Conservation (phyloP, 805 yeast genomes). For the Teunomyces pallodes region DNA sequence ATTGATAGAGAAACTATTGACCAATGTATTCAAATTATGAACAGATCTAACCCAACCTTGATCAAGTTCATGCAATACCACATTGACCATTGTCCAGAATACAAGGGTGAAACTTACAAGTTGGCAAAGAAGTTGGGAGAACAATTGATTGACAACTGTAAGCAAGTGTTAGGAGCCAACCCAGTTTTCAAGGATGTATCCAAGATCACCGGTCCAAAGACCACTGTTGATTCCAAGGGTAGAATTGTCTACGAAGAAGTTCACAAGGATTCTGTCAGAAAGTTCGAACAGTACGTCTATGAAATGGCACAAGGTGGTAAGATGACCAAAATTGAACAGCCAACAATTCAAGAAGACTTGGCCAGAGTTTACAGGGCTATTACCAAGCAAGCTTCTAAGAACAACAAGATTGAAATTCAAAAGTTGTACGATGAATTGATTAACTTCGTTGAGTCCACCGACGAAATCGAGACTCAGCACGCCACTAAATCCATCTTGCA, state of each 20-base stretch:
- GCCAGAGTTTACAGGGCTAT: conserved; percentile 79
- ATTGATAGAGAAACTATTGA: conserved; percentile 95
- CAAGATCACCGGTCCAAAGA: conserved; percentile 93
- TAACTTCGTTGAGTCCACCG: conserved; percentile 63
- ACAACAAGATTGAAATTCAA: conserved; percentile 67
- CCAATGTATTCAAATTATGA: conserved; percentile 96
- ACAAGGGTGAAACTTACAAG: conserved; percentile 88
- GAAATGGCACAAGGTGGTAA: conserved; percentile 97
- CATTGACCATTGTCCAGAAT: conserved; percentile 76
- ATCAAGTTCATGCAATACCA: conserved; percentile 95
- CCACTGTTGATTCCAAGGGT: conserved; percentile 85
- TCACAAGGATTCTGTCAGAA: conserved; percentile 87
- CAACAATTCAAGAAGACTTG: conserved; percentile 82
- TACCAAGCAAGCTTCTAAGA: conserved; percentile 64
- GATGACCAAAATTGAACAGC: conserved; percentile 65
- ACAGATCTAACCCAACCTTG: conserved; percentile 90
- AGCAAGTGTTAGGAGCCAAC: conserved; percentile 70
- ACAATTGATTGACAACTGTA: conserved; percentile 93
- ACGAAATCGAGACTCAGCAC: conserved; percentile 68
- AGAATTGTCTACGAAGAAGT: conserved; percentile 80
- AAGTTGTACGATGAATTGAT: conserved; percentile 68
- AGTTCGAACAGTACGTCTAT: conserved; percentile 90
- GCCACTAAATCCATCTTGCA: conserved; percentile 53
- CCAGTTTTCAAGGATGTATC: conserved; percentile 96
- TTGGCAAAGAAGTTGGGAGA: conserved; percentile 88